phyloP scores from a whole-genome alignment of 78 protist genomes.

The Protostelium mycophagum region DNA sequence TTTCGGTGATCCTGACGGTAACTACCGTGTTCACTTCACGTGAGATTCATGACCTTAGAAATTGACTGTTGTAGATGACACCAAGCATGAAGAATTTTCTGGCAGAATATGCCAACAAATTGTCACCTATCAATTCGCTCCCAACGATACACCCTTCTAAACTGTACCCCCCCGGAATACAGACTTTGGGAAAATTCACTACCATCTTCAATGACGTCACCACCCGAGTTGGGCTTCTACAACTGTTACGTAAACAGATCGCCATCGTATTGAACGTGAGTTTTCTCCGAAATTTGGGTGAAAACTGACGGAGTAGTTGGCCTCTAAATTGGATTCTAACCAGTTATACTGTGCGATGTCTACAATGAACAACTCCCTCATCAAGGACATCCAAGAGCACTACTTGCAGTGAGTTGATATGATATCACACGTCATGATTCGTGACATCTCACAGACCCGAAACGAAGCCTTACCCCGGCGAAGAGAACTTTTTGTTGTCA shows the following conservation, averaged over 20 bases:
- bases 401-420: conserved; percentile 34
- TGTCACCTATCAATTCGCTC: not conserved
- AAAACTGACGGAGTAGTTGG: conserved; percentile 19
- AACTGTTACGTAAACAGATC: conserved; percentile 77
- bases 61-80: not conserved
- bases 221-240: conserved; percentile 74
- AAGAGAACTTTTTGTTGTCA: conserved; percentile 59
- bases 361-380: conserved; percentile 59
- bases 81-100: conserved; percentile 43
- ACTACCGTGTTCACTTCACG: too few species aligned
- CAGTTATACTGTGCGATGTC: conserved; percentile 60
- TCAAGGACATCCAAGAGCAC: conserved; percentile 70
- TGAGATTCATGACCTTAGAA: too few species aligned
- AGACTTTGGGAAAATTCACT: not conserved
- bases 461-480: conserved; percentile 74
- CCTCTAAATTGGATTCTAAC: conserved; percentile 66
- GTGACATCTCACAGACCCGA: conserved; percentile 46
- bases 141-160: not conserved
- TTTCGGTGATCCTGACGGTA: too few species aligned
- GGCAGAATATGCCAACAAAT: not conserved
- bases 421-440: not conserved
- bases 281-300: not conserved
- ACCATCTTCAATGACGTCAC: conserved; percentile 10
- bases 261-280: conserved; percentile 49
- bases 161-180: not conserved